Evolutionary conservation across 164 flowering plant genomes (phyloP).

Genomic region (Tetrastigma voinierianum): DNA sequence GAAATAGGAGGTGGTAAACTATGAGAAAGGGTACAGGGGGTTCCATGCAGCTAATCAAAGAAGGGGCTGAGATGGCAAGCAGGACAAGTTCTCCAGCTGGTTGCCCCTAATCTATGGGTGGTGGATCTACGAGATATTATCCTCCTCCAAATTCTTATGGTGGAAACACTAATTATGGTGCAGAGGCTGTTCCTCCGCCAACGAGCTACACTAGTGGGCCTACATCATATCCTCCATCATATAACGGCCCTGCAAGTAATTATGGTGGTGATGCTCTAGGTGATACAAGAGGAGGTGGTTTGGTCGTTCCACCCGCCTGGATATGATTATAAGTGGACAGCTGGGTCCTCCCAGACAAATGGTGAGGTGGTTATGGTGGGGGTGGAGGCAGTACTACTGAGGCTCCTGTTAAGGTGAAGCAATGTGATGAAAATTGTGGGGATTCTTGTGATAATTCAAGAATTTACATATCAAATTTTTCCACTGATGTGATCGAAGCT

Average conservation of each 20-base stretch:
- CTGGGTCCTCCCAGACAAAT: slow-evolving; percentile 45
- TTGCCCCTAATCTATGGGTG: slow-evolving; percentile 52
- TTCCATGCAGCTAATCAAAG: slow-evolving; percentile 30
- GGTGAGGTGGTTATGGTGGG: slow-evolving; percentile 48
- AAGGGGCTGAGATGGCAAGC: slow-evolving; percentile 45
- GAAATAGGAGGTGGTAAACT: slow-evolving; percentile 19
- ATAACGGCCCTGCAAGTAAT: slow-evolving; percentile 59
- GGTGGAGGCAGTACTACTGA: slow-evolving; percentile 34
- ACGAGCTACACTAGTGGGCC: slow-evolving; percentile 73
- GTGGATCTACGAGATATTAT: slow-evolving; percentile 41
- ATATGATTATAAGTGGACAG: slow-evolving; percentile 50
- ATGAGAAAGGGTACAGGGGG: slow-evolving; percentile 33
- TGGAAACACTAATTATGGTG: slow-evolving; percentile 52
- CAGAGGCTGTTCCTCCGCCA: slow-evolving; percentile 87
- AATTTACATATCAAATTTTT: slow-evolving; percentile 94
- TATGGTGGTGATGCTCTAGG: slow-evolving; percentile 41
- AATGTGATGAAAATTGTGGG: slow-evolving; percentile 95
- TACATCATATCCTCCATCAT: slow-evolving; percentile 73
- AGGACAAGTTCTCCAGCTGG: slow-evolving; percentile 56
- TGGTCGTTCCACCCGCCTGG: slow-evolving; percentile 36
- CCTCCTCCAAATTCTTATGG: slow-evolving; percentile 49
- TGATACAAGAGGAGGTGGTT: slow-evolving; percentile 39
- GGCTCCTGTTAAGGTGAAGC: slow-evolving; percentile 63
- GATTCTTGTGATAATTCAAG: slow-evolving; percentile 88
- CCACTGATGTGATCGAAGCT: slow-evolving; percentile 73